A percentile compares a stretch with the other conserved stretches of the same genome.
These are phyloP conservation scores for Phytophthora podocarpi DNA, from an alignment of 352 stramenopile genomes.

Conservation along the genomic window DNA sequence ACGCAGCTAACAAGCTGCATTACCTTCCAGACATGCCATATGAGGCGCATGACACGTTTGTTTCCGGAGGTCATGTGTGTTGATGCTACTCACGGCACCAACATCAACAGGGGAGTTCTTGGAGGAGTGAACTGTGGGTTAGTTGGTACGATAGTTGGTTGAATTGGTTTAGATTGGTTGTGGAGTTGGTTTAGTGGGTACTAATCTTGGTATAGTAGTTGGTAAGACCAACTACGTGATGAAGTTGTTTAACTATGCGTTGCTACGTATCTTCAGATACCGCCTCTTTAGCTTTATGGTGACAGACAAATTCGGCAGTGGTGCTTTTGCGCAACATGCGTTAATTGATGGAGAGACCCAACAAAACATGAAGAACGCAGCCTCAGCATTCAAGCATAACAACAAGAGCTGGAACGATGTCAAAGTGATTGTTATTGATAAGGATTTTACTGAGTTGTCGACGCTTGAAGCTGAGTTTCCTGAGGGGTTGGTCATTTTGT, in stretches of 20 bases:
- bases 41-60: too few species aligned
- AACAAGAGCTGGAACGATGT: too few species aligned
- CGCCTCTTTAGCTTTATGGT: slow-evolving; percentile 11
- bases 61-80: too few species aligned
- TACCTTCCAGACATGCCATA: too few species aligned
- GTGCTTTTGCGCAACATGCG: slow-evolving; percentile 8
- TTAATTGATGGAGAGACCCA: slow-evolving; percentile 10
- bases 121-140: too few species aligned
- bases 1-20: too few species aligned
- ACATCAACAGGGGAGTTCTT: slow-evolving; percentile 13
- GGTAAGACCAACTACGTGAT: neutral
- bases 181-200: neutral
- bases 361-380: neutral
- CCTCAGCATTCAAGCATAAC: slow-evolving; percentile 12
- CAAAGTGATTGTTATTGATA: slow-evolving; percentile 10
- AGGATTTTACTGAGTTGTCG: slow-evolving; percentile 5
- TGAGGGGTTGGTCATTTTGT: neutral
- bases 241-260: too few species aligned
- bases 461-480: slow-evolving; percentile 2
- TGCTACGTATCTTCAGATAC: slow-evolving; percentile 8
- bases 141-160: too few species aligned
- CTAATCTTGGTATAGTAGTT: too few species aligned
- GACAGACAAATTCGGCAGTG: too few species aligned
- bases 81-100: slow-evolving; percentile 8
- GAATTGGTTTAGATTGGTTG: too few species aligned